Base-by-base conservation (phyloP, 495 filamentous ascomycete species). In the Xylaria bambusicola region DNA sequence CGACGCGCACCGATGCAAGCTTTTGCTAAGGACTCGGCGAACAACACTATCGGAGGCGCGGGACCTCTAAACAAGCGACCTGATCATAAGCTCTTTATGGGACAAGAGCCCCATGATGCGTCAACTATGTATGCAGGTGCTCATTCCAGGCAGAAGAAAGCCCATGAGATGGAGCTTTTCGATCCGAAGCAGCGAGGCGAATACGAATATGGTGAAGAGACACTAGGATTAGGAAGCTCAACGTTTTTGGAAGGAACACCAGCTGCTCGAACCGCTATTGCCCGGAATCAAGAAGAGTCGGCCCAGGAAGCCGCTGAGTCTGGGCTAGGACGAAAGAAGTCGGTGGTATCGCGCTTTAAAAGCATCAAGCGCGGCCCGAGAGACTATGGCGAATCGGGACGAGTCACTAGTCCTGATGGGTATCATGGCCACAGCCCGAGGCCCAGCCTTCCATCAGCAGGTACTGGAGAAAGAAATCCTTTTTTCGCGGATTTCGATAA, bases 211-310 rank as follows among this genome's bases (percentile, higher is more conserved):
- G 95, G 94, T 10, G 83, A 91, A 46, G 86, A 94, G 72, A 90
- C 83, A 0, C 71, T 90, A 62, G 95, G 95, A 10, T 79, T 99
- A 5, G 95, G 95, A 52, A 95, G 92, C 9, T 96, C 90, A 53
- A 99, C 95, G 2, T 98, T 98, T 78, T 73, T 99, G 21, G 95
- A 99, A 63, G 95, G 95, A 24, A 88, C 95, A 2, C 94, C 93
- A 5, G 95, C 95, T 13, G 88, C 92, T 20, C 86, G 86, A 55
- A 78, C 86, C 13, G 93, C 91, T 20, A 92, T 98, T 60, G 86
- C 91, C 66, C 87, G 86, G 35, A 86, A 85, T 55, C 84, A 91
- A 55, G 85, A 80, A 55, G 89, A 93, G 62, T 81, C 84, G n/a
- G 68, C 68, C 12, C 71, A 73, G n/a, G 77, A 75, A 47, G 60